Evolutionary conservation across 73 alveolate genomes (phyloP).

Genomic region (Paramecium sexaurelia): DNA sequence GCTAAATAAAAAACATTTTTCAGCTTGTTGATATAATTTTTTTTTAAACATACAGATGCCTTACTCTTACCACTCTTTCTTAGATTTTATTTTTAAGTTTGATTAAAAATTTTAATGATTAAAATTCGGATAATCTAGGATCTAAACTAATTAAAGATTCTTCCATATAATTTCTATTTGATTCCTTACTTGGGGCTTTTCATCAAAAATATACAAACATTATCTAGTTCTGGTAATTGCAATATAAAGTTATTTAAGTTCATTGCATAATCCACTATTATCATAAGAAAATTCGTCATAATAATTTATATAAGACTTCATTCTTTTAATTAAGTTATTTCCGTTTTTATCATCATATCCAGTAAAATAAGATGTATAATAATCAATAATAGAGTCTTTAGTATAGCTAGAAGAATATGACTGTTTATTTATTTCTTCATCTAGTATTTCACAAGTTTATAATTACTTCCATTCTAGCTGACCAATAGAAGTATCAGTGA

Average conservation of each 20-base stretch:
- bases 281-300: slow-evolving; percentile 44
- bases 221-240: slow-evolving; percentile 90
- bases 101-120: not conserved
- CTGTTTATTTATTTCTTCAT: not conserved
- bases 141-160: not conserved
- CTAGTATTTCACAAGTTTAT: not conserved
- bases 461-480: slow-evolving; percentile 70
- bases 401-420: not conserved
- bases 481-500: slow-evolving; percentile 55
- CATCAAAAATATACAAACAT: slow-evolving; percentile 82
- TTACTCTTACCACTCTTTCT: slow-evolving; percentile 75
- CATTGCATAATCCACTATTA: slow-evolving; percentile 75
- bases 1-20: slow-evolving; percentile 78
- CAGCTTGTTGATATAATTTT: slow-evolving; percentile 83
- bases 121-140: not conserved
- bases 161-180: slow-evolving; percentile 78
- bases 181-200: slow-evolving; percentile 68
- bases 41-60: slow-evolving; percentile 80
- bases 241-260: slow-evolving; percentile 83
- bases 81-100: not conserved
- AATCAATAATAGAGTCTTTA: not conserved
- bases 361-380: not conserved
- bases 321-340: not conserved
- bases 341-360: not conserved
- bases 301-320: not conserved